Evolutionary conservation across 768 basidiomycete species (phyloP).

Genomic region (Tulasnella sp.): DNA sequence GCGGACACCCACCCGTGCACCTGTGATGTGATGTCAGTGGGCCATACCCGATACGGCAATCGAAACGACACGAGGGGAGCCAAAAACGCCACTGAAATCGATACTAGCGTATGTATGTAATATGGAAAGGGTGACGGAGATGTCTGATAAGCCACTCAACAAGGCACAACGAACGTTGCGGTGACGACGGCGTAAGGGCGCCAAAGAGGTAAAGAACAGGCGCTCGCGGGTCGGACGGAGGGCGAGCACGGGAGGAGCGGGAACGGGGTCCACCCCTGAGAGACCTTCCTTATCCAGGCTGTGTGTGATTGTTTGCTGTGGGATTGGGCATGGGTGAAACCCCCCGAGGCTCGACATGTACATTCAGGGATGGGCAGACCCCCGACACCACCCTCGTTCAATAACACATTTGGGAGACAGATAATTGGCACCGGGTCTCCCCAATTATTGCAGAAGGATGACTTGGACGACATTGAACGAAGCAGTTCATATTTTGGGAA

Average conservation of each 20-base stretch:
- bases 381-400: slow-evolving; percentile 7
- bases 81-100: background rate
- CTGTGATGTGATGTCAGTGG: background rate
- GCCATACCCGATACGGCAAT: background rate
- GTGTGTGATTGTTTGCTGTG: background rate
- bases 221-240: background rate
- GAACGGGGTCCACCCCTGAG: background rate
- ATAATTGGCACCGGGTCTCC: too few relatives aligned
- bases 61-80: background rate
- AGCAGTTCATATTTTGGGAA: too few relatives aligned
- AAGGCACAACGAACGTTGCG: background rate
- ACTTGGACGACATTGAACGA: too few relatives aligned
- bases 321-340: background rate
- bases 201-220: background rate
- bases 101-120: background rate
- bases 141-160: slow-evolving; percentile 16
- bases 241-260: too few relatives aligned
- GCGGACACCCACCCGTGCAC: too few relatives aligned
- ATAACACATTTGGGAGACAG: background rate
- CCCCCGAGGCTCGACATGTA: background rate
- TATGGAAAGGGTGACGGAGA: background rate
- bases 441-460: too few relatives aligned
- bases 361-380: background rate
- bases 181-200: slow-evolving; percentile 11
- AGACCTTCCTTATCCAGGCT: background rate